Evolutionary conservation across 352 stramenopile species (phyloP), one percentile per base, ranked within the genome.

Genomic region (Phytophthora ramorum): DNA sequence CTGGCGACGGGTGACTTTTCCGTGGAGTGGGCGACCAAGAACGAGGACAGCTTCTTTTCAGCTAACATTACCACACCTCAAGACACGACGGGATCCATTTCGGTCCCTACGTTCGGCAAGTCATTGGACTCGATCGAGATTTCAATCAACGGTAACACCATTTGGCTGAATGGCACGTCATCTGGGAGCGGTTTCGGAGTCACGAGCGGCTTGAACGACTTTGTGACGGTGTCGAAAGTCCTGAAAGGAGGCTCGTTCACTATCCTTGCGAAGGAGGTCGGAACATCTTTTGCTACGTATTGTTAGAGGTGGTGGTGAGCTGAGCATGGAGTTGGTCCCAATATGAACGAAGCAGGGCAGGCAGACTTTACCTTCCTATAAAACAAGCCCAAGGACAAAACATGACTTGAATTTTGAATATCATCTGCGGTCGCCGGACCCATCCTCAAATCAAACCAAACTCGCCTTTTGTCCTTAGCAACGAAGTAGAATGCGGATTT

Each of bases 51-150:
- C 20, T 73, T 62, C 58, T 76, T 76, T 45, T 4, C 13, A 2
- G 69, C 64, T 3, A 59, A 30, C 4, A 4, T 73, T 7, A 28
- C 28, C 8, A 73, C 64, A 3, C 69, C 69, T 0, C 32, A 67
- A 12, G 28, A 37, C 34, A 77, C 64, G 14, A 71, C 69, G n/a
- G 64, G 64, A 2, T 59, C 54, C 4, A 76, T 79, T 53, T 74
- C 63, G 6, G 68, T 76, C 16, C 67, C 68, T 8, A 76, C 71
- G n/a, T 72, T 76, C 40, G 71, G 67, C 30, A 74, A 69, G 26
- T 54, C 59, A 4, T 16, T 67, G 7, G 41, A 67, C 17, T 13
- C 49, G 40, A 66, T 76, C 59, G 51, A 69, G 35, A 54, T 79
- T 37, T 69, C 44, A 24, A 75, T 79, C 30, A 79, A 79, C 30